Evolutionary conservation across 768 basidiomycete genomes (phyloP).

Genomic region (Hericium rajendrae): DNA sequence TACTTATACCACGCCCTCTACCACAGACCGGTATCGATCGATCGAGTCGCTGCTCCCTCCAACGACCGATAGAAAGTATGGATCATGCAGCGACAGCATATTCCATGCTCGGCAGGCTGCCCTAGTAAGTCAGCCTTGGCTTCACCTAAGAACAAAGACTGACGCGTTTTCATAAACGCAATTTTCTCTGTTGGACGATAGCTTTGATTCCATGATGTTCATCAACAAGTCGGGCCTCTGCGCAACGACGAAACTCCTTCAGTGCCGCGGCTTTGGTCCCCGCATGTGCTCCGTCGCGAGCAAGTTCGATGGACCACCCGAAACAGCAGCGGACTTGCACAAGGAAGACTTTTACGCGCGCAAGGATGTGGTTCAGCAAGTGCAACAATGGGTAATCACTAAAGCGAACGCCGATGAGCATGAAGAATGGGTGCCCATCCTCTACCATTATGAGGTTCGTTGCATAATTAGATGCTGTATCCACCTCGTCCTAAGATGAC

Average conservation of each 20-base stretch:
- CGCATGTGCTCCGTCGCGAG: slow-evolving; percentile 19
- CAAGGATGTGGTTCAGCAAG: slow-evolving; percentile 20
- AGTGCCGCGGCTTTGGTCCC: slow-evolving; percentile 22
- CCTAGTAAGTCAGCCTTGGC: neutral
- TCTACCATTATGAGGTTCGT: slow-evolving; percentile 26
- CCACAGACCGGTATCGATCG: too few relatives aligned
- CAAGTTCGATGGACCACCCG: slow-evolving; percentile 19
- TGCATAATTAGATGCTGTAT: neutral
- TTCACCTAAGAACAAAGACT: neutral
- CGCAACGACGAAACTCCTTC: slow-evolving; percentile 22
- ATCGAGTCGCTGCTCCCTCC: neutral
- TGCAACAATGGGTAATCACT: slow-evolving; percentile 13
- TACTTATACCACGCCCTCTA: too few relatives aligned
- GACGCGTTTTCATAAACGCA: neutral
- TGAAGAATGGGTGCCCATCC: slow-evolving; percentile 22
- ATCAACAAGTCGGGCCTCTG: slow-evolving; percentile 23
- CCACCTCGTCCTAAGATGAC: neutral
- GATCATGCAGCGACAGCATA: neutral
- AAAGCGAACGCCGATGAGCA: neutral
- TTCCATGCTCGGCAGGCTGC: neutral
- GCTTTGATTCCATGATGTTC: slow-evolving; percentile 22
- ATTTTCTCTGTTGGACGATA: neutral
- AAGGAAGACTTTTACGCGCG: slow-evolving; percentile 20
- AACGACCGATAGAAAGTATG: neutral
- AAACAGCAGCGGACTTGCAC: slow-evolving; percentile 18